Conservation (phyloP, 805 yeast species). For the Monosporozyma aquatica region DNA sequence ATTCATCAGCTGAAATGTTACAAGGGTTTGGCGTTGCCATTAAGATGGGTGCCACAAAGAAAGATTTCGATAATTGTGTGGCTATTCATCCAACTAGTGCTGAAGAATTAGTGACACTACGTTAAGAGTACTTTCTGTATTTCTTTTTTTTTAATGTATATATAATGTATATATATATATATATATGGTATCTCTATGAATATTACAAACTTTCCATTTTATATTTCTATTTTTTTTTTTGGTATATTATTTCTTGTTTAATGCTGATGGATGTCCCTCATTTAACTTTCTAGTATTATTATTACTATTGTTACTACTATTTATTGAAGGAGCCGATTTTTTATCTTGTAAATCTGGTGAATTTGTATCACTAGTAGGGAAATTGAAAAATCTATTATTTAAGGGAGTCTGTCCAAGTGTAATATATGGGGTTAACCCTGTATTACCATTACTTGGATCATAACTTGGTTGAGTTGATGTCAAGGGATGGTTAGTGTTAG, state of each 20-base stretch:
- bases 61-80: conserved; percentile 88
- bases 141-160: neutral
- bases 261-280: neutral
- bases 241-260: too few relatives aligned
- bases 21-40: conserved; percentile 98
- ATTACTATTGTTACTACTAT: neutral
- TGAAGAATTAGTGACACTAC: conserved; percentile 81
- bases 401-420: conserved; percentile 24
- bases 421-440: conserved; percentile 28
- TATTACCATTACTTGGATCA: conserved; percentile 15
- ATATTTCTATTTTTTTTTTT: too few relatives aligned
- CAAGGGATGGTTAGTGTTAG: neutral
- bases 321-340: neutral
- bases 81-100: conserved; percentile 99
- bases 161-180: neutral
- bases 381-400: conserved; percentile 22
- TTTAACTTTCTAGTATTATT: neutral
- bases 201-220: neutral
- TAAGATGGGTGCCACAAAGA: conserved; percentile 98
- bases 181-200: too few relatives aligned
- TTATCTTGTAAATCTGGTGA: conserved; percentile 3
- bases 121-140: neutral
- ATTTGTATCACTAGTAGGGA: conserved; percentile 14
- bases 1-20: conserved; percentile 78
- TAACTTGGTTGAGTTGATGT: neutral